These are phyloP conservation scores for Pistacia integerrima DNA, from an alignment of 345 rosid genomes.

Conservation along the genomic window DNA sequence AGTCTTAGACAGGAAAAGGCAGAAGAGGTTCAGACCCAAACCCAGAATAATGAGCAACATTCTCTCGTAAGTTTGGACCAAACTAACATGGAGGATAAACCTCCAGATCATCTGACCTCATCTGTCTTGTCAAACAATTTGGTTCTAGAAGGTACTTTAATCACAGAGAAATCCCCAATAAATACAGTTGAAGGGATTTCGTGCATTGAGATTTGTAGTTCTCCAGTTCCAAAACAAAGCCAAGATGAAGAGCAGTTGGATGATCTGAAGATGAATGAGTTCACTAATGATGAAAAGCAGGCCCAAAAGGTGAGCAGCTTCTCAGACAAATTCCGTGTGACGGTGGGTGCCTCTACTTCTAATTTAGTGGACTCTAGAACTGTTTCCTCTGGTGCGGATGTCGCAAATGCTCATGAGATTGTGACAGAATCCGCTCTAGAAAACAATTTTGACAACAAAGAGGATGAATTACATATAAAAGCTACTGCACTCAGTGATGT, in stretches of 20 bases:
- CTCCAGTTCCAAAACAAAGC: constrained; percentile 32
- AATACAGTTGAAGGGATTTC: constrained; percentile 26
- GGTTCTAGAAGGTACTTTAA: constrained; percentile 41
- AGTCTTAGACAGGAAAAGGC: constrained; percentile 34
- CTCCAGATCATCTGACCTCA: constrained; percentile 30
- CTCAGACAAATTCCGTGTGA: constrained; percentile 26
- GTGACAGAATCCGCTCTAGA: constrained; percentile 28
- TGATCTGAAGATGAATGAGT: constrained; percentile 30
- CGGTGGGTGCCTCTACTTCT: constrained; percentile 51
- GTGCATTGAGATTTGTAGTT: constrained; percentile 35
- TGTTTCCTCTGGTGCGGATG: constrained; percentile 40
- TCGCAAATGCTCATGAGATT: constrained; percentile 31
- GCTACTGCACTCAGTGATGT: constrained; percentile 27
- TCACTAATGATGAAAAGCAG: constrained; percentile 35
- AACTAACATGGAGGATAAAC: constrained; percentile 36
- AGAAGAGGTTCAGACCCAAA: constrained; percentile 42
- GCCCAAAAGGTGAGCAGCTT: constrained; percentile 23
- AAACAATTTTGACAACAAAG: constrained; percentile 41
- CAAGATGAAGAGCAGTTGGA: constrained; percentile 45
- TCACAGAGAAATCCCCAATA: constrained; percentile 35
- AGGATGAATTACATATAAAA: constrained; percentile 23
- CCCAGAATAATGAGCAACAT: constrained; percentile 26
- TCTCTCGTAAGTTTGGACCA: constrained; percentile 25
- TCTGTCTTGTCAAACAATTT: constrained; percentile 43
- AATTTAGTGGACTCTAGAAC: constrained; percentile 41